phyloP scores from a whole-genome alignment of 345 rosid genomes.

The Salix suchowensis region DNA sequence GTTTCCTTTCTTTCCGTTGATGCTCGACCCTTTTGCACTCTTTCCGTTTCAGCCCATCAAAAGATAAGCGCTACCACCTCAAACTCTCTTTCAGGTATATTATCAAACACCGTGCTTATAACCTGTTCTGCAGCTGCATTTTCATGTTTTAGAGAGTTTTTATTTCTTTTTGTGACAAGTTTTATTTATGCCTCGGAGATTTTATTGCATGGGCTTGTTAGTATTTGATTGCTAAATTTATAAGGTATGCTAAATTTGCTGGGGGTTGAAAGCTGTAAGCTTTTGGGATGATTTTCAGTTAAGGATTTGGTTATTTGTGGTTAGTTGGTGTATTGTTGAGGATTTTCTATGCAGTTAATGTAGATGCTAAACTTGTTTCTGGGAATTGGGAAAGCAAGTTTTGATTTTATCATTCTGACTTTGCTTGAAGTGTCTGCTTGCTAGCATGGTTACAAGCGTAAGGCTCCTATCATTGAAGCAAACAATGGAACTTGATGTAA shows the following conservation, averaged over 20 bases:
- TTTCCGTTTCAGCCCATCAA: background rate
- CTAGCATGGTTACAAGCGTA: background rate
- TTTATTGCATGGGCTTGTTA: background rate
- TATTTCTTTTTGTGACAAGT: background rate
- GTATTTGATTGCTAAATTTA: background rate
- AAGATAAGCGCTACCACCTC: background rate
- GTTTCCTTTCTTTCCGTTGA: background rate
- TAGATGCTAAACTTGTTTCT: background rate
- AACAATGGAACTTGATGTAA: background rate
- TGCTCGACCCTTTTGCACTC: background rate
- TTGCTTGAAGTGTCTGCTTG: background rate
- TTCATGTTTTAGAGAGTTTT: background rate
- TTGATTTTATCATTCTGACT: background rate
- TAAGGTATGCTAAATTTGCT: background rate
- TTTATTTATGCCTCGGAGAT: background rate
- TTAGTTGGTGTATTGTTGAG: background rate
- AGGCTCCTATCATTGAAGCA: background rate
- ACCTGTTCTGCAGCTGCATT: background rate
- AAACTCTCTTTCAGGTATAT: slow-evolving; percentile 14
- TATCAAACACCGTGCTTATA: background rate
- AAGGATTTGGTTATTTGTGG: background rate
- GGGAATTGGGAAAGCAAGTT: background rate
- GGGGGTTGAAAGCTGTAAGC: background rate
- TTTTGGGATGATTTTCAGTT: background rate
- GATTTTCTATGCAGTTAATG: background rate